A percentile compares a stretch with the other conserved stretches of the same genome.
These are phyloP conservation scores for Hypomyces rosellus DNA, from an alignment of 2,329 filamentous ascomycete genomes.

Conservation along the genomic window DNA sequence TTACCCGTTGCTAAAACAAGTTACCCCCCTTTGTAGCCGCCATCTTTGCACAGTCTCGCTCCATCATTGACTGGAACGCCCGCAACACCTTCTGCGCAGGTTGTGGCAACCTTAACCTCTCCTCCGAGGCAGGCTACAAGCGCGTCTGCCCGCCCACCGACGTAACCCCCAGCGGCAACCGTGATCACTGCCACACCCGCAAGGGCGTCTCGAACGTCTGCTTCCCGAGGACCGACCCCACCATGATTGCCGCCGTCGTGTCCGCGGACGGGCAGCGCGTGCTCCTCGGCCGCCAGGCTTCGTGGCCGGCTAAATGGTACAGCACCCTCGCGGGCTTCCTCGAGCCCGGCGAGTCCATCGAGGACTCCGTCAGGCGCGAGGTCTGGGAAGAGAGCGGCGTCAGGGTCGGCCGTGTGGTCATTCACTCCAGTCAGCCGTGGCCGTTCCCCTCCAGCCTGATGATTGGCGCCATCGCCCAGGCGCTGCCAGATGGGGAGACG, in stretches of 20 bases:
- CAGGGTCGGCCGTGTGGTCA: conserved; percentile 65
- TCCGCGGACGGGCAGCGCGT: conserved; percentile 71
- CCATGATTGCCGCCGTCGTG: conserved; percentile 90
- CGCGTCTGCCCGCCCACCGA: conserved; percentile 71
- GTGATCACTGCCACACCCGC: conserved; percentile 71
- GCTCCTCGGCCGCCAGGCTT: conserved; percentile 77
- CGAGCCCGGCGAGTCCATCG: conserved; percentile 77
- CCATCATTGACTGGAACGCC: conserved; percentile 88
- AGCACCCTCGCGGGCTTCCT: conserved; percentile 83
- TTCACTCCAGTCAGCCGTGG: conserved; percentile 84
- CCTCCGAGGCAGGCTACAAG: conserved; percentile 74
- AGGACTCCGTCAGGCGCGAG: conserved; percentile 76
- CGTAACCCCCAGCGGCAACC: conserved; percentile 37
- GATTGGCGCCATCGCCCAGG: conserved; percentile 85
- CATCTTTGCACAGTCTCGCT: conserved; percentile 82
- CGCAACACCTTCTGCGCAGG: conserved; percentile 88
- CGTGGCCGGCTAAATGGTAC: conserved; percentile 82
- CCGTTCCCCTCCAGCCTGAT: conserved; percentile 80
- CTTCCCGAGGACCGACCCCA: conserved; percentile 90
- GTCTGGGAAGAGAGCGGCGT: conserved; percentile 85
- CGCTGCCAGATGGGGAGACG: conserved; percentile 67
- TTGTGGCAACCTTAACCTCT: conserved; percentile 78
- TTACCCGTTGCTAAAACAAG: no score
- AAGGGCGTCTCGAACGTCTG: conserved; percentile 82
- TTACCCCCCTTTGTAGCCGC: conserved; percentile 68